Evolutionary conservation across 306 rosid species (phyloP), one percentile per base, ranked within the genome.

Genomic region (Sicyos baderoa): DNA sequence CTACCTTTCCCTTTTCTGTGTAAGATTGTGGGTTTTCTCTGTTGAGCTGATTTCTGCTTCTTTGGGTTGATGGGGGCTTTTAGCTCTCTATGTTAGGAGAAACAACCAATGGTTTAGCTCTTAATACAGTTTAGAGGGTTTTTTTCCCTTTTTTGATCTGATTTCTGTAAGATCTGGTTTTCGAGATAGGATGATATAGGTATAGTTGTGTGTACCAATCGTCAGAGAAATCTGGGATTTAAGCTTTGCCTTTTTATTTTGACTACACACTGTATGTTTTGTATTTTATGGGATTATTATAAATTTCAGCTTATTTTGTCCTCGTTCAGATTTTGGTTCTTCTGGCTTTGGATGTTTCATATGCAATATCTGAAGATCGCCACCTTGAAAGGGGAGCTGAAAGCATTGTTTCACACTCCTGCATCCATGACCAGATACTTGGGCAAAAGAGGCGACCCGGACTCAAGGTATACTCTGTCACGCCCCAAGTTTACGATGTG

Each of bases 401-500:
- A 55, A 88, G 65, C 75, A 73, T 87, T 75, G 89, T 82, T 60
- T 87, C 93, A n/a, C 98, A 92, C 77, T 86, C 98, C 21, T 92
- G 98, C 81, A 92, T 92, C 65, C 96, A 92, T 76, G 98, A 89
- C 73, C 96, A 92, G 84, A 92, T 92, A 78, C 82, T 92, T 13
- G 91, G 88, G 81, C 93, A 86, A 71, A 84, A 92, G 76, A 83
- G 89, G 85, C 86, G 79, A 68, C 98, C 96, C 44, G 98, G 98
- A 75, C 93, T 74, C 44, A 87, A 87, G 80, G 95, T 92, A 72
- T 92, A 89, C 76, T 89, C 96, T 4, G 77, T 92, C 60, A 89
- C 96, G 61, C 89, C 98, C 2, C 98, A 89, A 83, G 80, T 87
- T 78, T 92, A 92, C 10, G 74, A 72, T 54, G 83, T 80, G 57